Base-by-base conservation (phyloP, 1,284 basidiomycete species). In the Sutorius eximius region DNA sequence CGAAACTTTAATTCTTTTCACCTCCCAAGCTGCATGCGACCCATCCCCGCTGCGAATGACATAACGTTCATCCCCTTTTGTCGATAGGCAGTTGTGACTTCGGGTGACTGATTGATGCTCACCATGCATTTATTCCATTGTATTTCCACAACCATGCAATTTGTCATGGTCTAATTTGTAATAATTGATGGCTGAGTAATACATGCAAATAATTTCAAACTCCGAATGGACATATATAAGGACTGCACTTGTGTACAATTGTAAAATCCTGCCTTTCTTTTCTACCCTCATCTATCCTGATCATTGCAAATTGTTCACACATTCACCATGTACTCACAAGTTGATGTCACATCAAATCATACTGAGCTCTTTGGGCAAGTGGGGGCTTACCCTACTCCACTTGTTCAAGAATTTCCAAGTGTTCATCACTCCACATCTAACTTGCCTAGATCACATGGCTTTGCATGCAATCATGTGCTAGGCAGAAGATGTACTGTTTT, bases 201-300 rank as follows among this genome's bases (percentile, higher is more conserved):
- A 44, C 24, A 9, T 22, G 3, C 1, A 4, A 10, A 9, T 18
- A 13, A 27, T 33, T 68, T 64, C 1, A 57, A 66, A 48, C 64
- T 60, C 62, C 63, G 62, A 59, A 0, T 0, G 0, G 1, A 6
- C 6, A 7, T 53, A 62, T 66, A 64, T 64, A 66, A 65, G 0
- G 15, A 12, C 3, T 30, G 7, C 0, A 16, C 29, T 49, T 66
- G 52, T 27, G 42, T 40, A 0, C 18, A 4, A 49, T 40, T 27
- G 27, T 3, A 1, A 0, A 45, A 15, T 3, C 1, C 20, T 0
- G 0, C 34, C 15, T 32, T 58, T 37, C 1, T n/a, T 20, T 2
- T 2, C 16, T 41, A 53, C 51, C 3, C 13, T 9, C 57, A 64
- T 22, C 42, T n/a, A 3, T 12, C 8, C 2, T 2, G 3, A n/a